Base-by-base conservation (phyloP, 75 land plant species). In the Picea glauca region DNA sequence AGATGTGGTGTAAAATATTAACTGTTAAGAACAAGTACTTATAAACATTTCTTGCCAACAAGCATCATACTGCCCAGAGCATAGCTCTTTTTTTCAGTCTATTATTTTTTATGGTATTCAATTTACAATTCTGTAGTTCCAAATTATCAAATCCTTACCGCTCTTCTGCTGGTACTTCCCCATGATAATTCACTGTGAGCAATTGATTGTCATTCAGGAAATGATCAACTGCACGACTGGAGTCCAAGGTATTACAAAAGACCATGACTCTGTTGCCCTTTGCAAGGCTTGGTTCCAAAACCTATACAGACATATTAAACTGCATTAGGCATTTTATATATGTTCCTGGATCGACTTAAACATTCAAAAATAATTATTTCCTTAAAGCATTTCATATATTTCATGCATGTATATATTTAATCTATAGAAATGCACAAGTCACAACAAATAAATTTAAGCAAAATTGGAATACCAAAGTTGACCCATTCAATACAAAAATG, bases 211-310 rank as follows among this genome's bases (percentile, higher is more conserved):
- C 99, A 61, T 77, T 77, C 43, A 98, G 87, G 79, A 89, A 98
- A 81, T 98, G 99, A 81, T 98, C 99, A 60, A 98, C 96, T 62
- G 99, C 99, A 63, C 99, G 99, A 84, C 99, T 93, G 40, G 99
- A 98, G 78, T 86, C 88, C 78, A 98, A 76, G 8, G 99, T 94
- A 78, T 93, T 98, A 75, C 99, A 98, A 77, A 97, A 98, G 3
- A 98, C 99, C 99, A 98, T 98, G 33, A 95, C 93, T 58, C 88
- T 83, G 60, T 90, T 90, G 68, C 96, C 96, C 76, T 95, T 98
- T 57, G 96, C 87, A 82, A 98, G 88, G 76, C 91, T 93, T 67
- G 98, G 99, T 82, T 98, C 99, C 67, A 98, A 90, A 78, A 98
- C 98, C 99, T 96, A 90, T 60, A 58, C 20, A 20, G 23, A 82